Percentiles rank a stretch among this genome's conserved stretches.
Conservation (phyloP, 139 green algal genomes). For the Monoraphidium neglectum region DNA sequence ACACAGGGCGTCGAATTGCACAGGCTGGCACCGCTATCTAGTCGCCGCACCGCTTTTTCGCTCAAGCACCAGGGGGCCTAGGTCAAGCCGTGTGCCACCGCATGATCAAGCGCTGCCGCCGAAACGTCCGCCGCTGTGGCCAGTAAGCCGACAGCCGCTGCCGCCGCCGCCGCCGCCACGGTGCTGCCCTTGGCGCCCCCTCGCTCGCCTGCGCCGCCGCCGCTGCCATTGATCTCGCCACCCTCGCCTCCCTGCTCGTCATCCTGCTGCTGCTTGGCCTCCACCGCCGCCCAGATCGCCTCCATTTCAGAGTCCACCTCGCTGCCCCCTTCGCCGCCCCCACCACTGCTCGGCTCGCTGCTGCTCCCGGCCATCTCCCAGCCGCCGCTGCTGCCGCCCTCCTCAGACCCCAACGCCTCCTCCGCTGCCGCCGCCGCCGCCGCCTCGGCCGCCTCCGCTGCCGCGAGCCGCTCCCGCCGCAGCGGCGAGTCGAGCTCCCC, state of each 20-base stretch:
- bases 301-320: not conserved
- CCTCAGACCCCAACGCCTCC: not conserved
- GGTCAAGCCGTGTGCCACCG: too few relatives aligned
- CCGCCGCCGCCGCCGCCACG: too few relatives aligned
- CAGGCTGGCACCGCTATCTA: too few relatives aligned
- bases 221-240: too few relatives aligned
- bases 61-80: too few relatives aligned
- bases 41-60: too few relatives aligned
- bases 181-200: too few relatives aligned
- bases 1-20: too few relatives aligned
- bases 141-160: too few relatives aligned
- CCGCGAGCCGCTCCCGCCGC: not conserved
- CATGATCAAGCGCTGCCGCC: too few relatives aligned
- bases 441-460: not conserved
- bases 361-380: not conserved
- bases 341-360: conserved; percentile 6
- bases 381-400: conserved; percentile 1
- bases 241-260: not conserved
- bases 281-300: not conserved
- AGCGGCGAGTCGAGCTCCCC: not conserved
- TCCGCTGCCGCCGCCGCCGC: not conserved
- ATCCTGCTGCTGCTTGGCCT: not conserved
- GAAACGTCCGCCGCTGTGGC: too few relatives aligned
- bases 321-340: not conserved
- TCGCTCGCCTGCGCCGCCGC: too few relatives aligned